Evolutionary conservation across 2,329 filamentous ascomycete species (phyloP), one percentile per base, ranked within the genome.

Genomic region (Seiridium unicorne): DNA sequence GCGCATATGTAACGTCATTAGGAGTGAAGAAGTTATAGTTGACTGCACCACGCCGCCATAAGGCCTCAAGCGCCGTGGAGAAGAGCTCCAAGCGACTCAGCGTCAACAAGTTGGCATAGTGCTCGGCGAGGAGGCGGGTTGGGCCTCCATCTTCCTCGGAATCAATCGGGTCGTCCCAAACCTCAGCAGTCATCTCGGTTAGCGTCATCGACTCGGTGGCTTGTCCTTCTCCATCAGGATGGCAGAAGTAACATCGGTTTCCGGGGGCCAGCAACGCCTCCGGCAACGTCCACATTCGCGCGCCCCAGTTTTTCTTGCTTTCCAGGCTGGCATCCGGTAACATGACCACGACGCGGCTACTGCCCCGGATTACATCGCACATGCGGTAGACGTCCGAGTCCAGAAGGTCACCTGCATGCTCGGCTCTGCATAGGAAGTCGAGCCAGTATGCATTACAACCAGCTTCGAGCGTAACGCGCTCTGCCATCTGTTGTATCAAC

Each of bases 1-100:
- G 66, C 3, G 72, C 72, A 26, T 73, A 72, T 3, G 72, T 68
- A 1, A 72, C 64, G 55, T 74, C 72, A 4, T 66, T 71, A 8
- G 60, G 31, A 1, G 57, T 63, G n/a, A 54, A 62, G 48, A 57
- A 58, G 3, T 38, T 48, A 47, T 62, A 59, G 11, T 63, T 56
- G 4, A 53, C 26, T 46, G 57, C 56, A 1, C 42, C 49, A 5
- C 65, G 61, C 4, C 55, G 61, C 31, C 58, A 60, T n/a, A 70
- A 62, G n/a, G 68, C 68, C 32, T 67, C 61, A 6, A 73, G 58
- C 4, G 66, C 68, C 4, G 65, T 64, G 2, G 62, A 61, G 26
- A 72, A 65, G 1, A 71, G 56, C 35, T 73, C 69, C 6, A 72
- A 59, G 1, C 65, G 67, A 49, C 64, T 69, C n/a, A 73, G 60